These are phyloP conservation scores for Cercospora berteroae DNA, from an alignment of 2,329 filamentous ascomycete genomes.

Conservation along the genomic window DNA sequence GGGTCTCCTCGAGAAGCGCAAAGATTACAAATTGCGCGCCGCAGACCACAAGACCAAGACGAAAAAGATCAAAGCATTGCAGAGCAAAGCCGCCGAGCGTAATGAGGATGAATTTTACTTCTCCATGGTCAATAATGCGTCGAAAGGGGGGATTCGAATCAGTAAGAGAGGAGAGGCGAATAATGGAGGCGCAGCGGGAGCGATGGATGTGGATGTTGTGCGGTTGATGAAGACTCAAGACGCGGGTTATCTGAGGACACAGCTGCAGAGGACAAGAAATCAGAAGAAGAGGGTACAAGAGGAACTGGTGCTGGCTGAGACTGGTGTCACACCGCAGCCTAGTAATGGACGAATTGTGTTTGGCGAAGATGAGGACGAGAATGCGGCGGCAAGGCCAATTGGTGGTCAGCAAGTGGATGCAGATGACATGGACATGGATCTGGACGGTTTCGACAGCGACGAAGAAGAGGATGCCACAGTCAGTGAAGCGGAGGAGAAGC, in stretches of 20 bases:
- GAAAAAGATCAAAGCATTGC: slow-evolving; percentile 57
- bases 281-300: slow-evolving; percentile 52
- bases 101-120: slow-evolving; percentile 68
- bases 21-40: slow-evolving; percentile 68
- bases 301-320: slow-evolving; percentile 35
- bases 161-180: slow-evolving; percentile 48
- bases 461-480: slow-evolving; percentile 30
- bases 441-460: slow-evolving; percentile 28
- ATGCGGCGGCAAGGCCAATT: slow-evolving; percentile 3
- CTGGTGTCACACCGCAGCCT: slow-evolving; percentile 43
- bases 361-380: slow-evolving; percentile 35
- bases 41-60: slow-evolving; percentile 64
- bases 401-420: neutral
- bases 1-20: slow-evolving; percentile 94
- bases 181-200: slow-evolving; percentile 34
- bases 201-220: slow-evolving; percentile 56
- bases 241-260: slow-evolving; percentile 59
- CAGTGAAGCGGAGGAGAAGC: slow-evolving; percentile 32
- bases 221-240: slow-evolving; percentile 66
- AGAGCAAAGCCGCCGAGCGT: slow-evolving; percentile 58
- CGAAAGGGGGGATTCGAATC: slow-evolving; percentile 47
- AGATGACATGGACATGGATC: slow-evolving; percentile 23
- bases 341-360: slow-evolving; percentile 41
- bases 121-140: slow-evolving; percentile 58
- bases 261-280: slow-evolving; percentile 55